Percentiles rank a stretch among this genome's conserved stretches.
These are phyloP conservation scores for Pyrenochaeta sp. DNA, from an alignment of 2,329 filamentous ascomycete species.

Conservation along the genomic window DNA sequence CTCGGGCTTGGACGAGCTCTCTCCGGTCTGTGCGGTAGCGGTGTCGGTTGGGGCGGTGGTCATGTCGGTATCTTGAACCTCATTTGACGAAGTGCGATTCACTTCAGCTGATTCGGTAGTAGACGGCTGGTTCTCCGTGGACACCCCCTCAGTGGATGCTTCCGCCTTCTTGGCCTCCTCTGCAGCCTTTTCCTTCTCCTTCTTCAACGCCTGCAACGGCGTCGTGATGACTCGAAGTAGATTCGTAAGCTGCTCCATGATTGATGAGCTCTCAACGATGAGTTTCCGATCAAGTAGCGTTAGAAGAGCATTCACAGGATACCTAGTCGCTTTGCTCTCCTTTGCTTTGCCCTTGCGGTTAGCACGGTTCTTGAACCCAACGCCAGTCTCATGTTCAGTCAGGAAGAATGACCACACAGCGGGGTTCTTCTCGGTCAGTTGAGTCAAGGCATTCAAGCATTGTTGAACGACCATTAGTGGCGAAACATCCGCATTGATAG, in stretches of 20 bases:
- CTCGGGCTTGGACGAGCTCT: constrained; percentile 37
- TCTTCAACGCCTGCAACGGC: constrained; percentile 83
- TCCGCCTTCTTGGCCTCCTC: constrained; percentile 55
- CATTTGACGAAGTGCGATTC: constrained; percentile 6
- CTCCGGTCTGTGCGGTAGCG: constrained; percentile 23
- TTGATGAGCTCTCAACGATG: constrained; percentile 94
- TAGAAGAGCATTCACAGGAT: constrained; percentile 89
- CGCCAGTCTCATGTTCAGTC: constrained; percentile 86
- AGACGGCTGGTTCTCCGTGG: constrained; percentile 24
- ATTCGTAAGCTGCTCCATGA: constrained; percentile 92
- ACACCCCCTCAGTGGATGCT: constrained; percentile 24
- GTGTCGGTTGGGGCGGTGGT: constrained; percentile 29
- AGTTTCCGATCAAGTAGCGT: constrained; percentile 89
- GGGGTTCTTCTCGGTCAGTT: constrained; percentile 82
- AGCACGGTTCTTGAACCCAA: constrained; percentile 76
- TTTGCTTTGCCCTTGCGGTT: constrained; percentile 88
- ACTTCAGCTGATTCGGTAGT: constrained; percentile 16
- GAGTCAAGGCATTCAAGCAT: constrained; percentile 84
- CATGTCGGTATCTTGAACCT: constrained; percentile 44
- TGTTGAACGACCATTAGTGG: constrained; percentile 96
- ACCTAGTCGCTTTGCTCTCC: constrained; percentile 83
- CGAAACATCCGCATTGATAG: constrained; percentile 83
- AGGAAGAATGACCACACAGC: constrained; percentile 92
- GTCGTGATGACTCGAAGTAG: constrained; percentile 87
- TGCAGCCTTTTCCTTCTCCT: constrained; percentile 73